Percentiles rank a stretch among this genome's conserved stretches.
Conservation (phyloP, 2,329 filamentous ascomycete genomes). For the Penicillium sp. region DNA sequence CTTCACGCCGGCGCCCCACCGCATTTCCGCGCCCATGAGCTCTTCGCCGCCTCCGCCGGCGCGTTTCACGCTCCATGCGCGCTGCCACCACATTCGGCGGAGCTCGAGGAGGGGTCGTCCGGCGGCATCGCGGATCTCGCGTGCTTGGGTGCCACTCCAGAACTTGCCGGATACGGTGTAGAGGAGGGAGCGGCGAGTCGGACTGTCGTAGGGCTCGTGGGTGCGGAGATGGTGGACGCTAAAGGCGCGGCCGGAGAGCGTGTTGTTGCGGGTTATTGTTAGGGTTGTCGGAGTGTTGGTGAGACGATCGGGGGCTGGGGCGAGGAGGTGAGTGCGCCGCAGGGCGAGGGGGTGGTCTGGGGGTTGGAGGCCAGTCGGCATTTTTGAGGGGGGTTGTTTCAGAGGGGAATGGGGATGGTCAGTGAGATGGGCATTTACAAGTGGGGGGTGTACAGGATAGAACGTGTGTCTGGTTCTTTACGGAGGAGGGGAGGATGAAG, state of each 20-base stretch:
- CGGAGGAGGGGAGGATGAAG: background rate
- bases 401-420: background rate
- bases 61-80: conserved; percentile 21
- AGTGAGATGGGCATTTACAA: background rate
- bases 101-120: conserved; percentile 23
- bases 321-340: conserved; percentile 27
- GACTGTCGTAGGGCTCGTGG: conserved; percentile 23
- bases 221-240: conserved; percentile 22
- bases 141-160: conserved; percentile 25
- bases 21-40: conserved; percentile 18
- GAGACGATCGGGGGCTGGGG: conserved; percentile 27
- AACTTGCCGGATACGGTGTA: conserved; percentile 24
- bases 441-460: background rate
- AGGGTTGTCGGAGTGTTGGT: conserved; percentile 31
- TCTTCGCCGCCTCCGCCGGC: conserved; percentile 19
- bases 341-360: conserved; percentile 30
- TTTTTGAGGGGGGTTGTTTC: background rate
- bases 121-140: conserved; percentile 20
- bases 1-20: conserved; percentile 21
- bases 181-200: conserved; percentile 19
- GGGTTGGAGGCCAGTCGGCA: conserved; percentile 23
- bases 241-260: conserved; percentile 18
- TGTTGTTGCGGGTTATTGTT: conserved; percentile 22
- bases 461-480: background rate
- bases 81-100: conserved; percentile 24